Evolutionary conservation across 2,329 filamentous ascomycete genomes (phyloP).

Genomic region (Colletotrichum sp.): DNA sequence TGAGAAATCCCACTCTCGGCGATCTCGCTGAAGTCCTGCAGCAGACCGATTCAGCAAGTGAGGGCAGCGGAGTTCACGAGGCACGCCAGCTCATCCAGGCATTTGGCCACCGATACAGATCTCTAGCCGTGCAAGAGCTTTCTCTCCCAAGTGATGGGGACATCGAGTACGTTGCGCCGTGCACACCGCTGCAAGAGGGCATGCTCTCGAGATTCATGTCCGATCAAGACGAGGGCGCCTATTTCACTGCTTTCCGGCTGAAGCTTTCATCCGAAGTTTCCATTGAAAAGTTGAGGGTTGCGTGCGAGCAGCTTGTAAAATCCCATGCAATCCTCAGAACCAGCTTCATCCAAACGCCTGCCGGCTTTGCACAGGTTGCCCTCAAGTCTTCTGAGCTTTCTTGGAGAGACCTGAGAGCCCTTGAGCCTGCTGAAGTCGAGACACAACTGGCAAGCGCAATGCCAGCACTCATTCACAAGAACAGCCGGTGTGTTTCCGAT

Average conservation of each 20-base stretch:
- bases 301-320: conserved; percentile 62
- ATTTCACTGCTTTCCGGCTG: conserved; percentile 80
- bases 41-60: conserved; percentile 14
- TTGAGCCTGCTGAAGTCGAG: conserved; percentile 33
- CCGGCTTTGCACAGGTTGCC: conserved; percentile 79
- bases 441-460: conserved; percentile 38
- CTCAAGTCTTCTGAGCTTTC: conserved; percentile 45
- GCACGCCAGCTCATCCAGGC: conserved; percentile 67
- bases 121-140: conserved; percentile 49
- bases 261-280: conserved; percentile 51
- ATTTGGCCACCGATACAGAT: conserved; percentile 65
- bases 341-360: conserved; percentile 72
- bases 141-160: conserved; percentile 32
- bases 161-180: conserved; percentile 79
- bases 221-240: conserved; percentile 59
- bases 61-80: conserved; percentile 40
- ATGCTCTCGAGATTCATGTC: conserved; percentile 76
- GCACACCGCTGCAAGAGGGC: conserved; percentile 85
- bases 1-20: conserved; percentile 62
- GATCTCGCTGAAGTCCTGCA: conserved; percentile 48
- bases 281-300: conserved; percentile 50
- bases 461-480: conserved; percentile 57
- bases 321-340: conserved; percentile 72
- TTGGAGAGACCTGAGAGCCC: conserved; percentile 45
- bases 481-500: conserved; percentile 49